Percentiles rank a stretch among this genome's conserved stretches.
phyloP scores from a whole-genome alignment of 495 filamentous ascomycete species.

The Bacidia gigantensis region DNA sequence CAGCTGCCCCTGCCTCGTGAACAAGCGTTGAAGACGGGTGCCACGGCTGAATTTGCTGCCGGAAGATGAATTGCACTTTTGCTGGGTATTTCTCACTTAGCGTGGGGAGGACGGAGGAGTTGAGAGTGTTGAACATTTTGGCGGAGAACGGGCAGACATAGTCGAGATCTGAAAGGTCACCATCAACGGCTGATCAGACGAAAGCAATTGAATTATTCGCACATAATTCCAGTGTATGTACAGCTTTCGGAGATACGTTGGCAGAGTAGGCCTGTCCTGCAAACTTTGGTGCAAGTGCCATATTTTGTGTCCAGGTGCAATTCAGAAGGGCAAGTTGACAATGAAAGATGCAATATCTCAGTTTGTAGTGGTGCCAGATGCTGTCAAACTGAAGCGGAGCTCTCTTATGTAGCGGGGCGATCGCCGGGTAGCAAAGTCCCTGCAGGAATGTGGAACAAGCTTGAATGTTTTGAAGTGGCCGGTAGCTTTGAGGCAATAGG shows the following conservation, averaged over 20 bases:
- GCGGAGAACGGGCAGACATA: conserved; percentile 68
- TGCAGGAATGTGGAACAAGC: too few species aligned
- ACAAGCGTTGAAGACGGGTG: conserved; percentile 77
- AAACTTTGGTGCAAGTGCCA: conserved; percentile 72
- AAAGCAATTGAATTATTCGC: conserved; percentile 6
- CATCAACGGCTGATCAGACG: conserved; percentile 1
- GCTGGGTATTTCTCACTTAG: conserved; percentile 42
- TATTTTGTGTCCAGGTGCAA: too few species aligned
- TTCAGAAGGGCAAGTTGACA: too few species aligned
- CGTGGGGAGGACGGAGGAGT: conserved; percentile 41
- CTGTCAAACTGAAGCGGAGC: too few species aligned
- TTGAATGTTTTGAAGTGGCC: too few species aligned
- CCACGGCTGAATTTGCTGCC: conserved; percentile 92
- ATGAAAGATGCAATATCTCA: too few species aligned
- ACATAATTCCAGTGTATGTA: conserved; percentile 68
- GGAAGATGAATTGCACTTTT: conserved; percentile 60
- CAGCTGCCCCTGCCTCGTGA: conserved; percentile 77
- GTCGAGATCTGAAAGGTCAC: conserved; percentile 45
- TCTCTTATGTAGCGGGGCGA: too few species aligned
- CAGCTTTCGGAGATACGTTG: conserved; percentile 28
- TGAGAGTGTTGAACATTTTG: conserved; percentile 62
- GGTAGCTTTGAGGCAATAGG: neutral
- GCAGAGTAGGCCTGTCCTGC: conserved; percentile 49
- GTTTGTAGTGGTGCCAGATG: too few species aligned
- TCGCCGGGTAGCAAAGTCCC: too few species aligned